Base-by-base conservation (phyloP, 345 rosid species). In the Litchi chinensis region DNA sequence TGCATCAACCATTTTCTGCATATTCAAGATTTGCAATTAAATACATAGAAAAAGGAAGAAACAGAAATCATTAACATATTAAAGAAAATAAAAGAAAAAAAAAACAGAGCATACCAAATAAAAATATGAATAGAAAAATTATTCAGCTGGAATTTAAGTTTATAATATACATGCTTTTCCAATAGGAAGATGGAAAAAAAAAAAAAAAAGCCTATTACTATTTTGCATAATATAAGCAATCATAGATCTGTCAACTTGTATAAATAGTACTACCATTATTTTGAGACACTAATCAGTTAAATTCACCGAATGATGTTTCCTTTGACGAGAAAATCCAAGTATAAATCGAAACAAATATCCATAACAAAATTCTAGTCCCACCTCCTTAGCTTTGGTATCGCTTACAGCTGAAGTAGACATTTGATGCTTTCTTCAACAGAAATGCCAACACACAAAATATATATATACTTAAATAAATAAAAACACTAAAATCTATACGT, bases 1-100 rank as follows among this genome's bases (percentile, higher is more conserved):
- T 64, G 85, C 76, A 76, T 56, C 85, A 62, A 79, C 84, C 98
- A 95, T 95, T 75, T 93, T 95, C 93, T 64, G 50, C 63, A 76
- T 67, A 78, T 66, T 8, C 75, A 80, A 77, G 7, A n/a, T 2
- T 57, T 43, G 32, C 19, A 21, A 41, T 44, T 74, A n/a, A 21
- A 63, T n/a, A 15, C 43, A 10, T 65, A 24, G 65, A 73, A 68
- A 76, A 70, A 73, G 63, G 63, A 77, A 77, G 72, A 80, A 66
- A 46, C 57, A 21, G 22, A 73, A 66, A 28, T 44, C 50, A 6
- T 64, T 3, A 26, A n/a, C n/a, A 11, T 16, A 18, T 3, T 32
- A 56, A 46, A 26, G 28, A 26, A 26, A 26, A 26, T 26, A 26
- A 26, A 26, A 26, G 28, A 26, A 26, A 26, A 10, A 41, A 62